phyloP scores from a whole-genome alignment of 169 alveolate genomes.

The Plasmodium relictum region DNA sequence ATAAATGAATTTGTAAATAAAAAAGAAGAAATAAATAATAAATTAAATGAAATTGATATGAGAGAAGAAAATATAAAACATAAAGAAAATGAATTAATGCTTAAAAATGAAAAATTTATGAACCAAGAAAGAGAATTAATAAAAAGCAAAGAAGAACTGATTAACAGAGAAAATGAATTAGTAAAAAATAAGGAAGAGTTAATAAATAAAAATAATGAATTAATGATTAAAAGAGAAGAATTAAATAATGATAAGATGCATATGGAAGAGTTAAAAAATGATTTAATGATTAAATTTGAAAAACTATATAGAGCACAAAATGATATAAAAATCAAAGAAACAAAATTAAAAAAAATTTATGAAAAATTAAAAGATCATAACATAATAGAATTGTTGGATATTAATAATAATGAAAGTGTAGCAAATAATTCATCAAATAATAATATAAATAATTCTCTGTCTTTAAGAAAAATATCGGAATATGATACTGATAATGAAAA shows the following conservation, averaged over 20 bases:
- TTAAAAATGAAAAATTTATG: constrained; percentile 6
- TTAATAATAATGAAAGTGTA: constrained; percentile 9
- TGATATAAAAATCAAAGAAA: constrained; percentile 65
- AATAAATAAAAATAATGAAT: constrained; percentile 30
- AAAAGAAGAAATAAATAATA: constrained; percentile 17
- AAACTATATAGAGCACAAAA: constrained; percentile 58
- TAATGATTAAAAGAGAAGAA: constrained; percentile 26
- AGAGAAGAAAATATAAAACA: constrained; percentile 15
- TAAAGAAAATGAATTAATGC: constrained; percentile 20
- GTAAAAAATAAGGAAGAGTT: constrained; percentile 20
- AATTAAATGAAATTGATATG: constrained; percentile 14
- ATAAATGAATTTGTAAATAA: constrained; percentile 13
- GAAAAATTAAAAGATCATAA: constrained; percentile 63
- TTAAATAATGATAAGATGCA: constrained; percentile 35
- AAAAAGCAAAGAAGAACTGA: constrained; percentile 32
- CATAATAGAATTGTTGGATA: constrained; percentile 44
- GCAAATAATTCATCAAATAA: neutral
- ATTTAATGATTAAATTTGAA: constrained; percentile 48
- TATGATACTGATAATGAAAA: constrained; percentile 29
- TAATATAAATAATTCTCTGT: constrained; percentile 3
- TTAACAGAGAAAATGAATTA: constrained; percentile 25
- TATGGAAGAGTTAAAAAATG: constrained; percentile 65
- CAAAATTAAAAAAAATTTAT: constrained; percentile 55
- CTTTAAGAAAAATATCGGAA: constrained; percentile 20
- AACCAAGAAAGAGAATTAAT: constrained; percentile 34